Evolutionary conservation across 179 eudicot genomes (phyloP).

Genomic region (Heliamphora pulchella): DNA sequence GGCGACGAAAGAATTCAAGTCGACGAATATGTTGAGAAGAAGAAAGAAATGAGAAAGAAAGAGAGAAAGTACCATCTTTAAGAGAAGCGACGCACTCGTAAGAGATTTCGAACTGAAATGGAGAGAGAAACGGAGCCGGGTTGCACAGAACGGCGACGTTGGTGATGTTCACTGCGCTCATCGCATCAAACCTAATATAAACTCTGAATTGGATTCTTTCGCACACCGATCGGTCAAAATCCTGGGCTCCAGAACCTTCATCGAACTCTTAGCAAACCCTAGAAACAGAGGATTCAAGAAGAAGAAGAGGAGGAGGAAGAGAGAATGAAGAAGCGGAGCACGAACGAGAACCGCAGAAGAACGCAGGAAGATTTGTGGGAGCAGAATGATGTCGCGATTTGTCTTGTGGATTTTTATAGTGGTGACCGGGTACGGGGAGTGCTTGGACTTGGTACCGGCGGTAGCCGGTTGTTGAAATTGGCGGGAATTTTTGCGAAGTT

Average conservation of each 20-base stretch:
- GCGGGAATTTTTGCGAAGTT: background rate
- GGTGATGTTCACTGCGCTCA: conserved; percentile 82
- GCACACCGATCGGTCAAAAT: background rate
- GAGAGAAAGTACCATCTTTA: conserved; percentile 44
- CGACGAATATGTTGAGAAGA: background rate
- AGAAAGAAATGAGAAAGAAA: no score
- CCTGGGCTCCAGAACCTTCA: background rate
- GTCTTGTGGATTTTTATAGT: background rate
- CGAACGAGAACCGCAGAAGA: background rate
- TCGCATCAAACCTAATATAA: conserved; percentile 13
- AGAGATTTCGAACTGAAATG: conserved; percentile 77
- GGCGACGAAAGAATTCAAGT: background rate
- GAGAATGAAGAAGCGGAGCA: background rate
- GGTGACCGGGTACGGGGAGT: background rate
- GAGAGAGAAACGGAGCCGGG: conserved; percentile 61
- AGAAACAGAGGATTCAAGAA: background rate
- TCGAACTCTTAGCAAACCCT: background rate
- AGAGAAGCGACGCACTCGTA: conserved; percentile 71
- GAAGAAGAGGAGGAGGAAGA: background rate
- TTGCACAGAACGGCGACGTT: conserved; percentile 73
- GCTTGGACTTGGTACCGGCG: background rate
- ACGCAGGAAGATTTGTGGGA: background rate
- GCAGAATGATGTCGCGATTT: background rate
- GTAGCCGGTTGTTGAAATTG: background rate
- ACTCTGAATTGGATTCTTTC: background rate